Conservation (phyloP, 2,329 filamentous ascomycete species). For the Colletotrichum phormii region DNA sequence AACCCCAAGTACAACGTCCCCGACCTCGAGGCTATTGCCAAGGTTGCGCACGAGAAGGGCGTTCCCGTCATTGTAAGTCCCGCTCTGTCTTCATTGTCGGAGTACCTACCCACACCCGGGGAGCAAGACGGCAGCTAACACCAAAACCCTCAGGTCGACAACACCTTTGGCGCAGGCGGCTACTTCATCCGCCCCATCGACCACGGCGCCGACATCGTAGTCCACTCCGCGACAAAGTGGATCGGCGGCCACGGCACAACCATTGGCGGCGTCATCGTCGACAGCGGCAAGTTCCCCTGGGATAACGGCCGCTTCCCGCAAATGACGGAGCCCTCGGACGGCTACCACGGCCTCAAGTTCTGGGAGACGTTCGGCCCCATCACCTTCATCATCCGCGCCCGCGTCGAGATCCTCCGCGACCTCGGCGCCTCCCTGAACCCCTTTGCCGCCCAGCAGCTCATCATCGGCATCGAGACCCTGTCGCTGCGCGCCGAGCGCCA, state of each 20-base stretch:
- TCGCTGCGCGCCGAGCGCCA: conserved; percentile 88
- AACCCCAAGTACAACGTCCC: conserved; percentile 95
- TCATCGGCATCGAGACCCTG: conserved; percentile 91
- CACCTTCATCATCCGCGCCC: conserved; percentile 85
- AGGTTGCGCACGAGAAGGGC: conserved; percentile 77
- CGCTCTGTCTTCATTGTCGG: neutral
- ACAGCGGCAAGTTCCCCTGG: conserved; percentile 95
- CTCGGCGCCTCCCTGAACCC: conserved; percentile 86
- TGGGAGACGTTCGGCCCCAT: conserved; percentile 90
- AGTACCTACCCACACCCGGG: neutral
- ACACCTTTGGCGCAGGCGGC: conserved; percentile 94
- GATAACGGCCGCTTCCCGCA: conserved; percentile 88
- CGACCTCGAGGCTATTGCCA: conserved; percentile 87
- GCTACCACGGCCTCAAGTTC: conserved; percentile 95
- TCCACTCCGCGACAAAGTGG: conserved; percentile 97
- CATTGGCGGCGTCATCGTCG: conserved; percentile 86
- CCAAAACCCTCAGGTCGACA: conserved; percentile 73
- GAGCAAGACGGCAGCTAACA: neutral
- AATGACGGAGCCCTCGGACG: conserved; percentile 87
- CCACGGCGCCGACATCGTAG: conserved; percentile 92
- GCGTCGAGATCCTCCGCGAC: conserved; percentile 92
- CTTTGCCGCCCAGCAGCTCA: conserved; percentile 91
- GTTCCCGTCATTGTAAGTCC: conserved; percentile 71
- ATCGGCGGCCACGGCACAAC: conserved; percentile 96
- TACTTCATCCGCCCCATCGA: conserved; percentile 90